These are phyloP conservation scores for Tylopilus subfusipes DNA, from an alignment of 768 basidiomycete genomes.

Conservation along the genomic window DNA sequence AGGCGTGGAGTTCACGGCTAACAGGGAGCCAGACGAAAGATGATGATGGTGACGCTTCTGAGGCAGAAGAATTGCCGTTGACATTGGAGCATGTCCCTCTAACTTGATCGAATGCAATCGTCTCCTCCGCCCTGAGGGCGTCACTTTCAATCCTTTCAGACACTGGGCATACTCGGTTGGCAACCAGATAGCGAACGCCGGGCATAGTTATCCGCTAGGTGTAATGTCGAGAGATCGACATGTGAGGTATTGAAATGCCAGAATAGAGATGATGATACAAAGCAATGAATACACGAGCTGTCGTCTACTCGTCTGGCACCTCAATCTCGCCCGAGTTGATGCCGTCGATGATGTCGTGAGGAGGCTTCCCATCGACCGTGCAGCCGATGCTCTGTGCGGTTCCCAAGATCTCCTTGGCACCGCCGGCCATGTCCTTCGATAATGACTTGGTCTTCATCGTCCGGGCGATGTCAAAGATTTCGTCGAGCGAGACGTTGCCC, in stretches of 20 bases:
- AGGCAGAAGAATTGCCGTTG: conserved; percentile 15
- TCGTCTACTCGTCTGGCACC: conserved; percentile 75
- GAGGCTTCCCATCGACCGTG: conserved; percentile 89
- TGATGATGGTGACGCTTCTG: conserved; percentile 7
- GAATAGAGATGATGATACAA: conserved; percentile 11
- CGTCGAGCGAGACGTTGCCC: conserved; percentile 91
- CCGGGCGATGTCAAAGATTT: conserved; percentile 93
- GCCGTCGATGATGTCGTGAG: conserved; percentile 89
- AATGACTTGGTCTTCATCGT: conserved; percentile 94
- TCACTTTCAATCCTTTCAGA: neutral
- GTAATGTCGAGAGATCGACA: neutral
- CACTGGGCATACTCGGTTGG: neutral
- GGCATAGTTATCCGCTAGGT: neutral
- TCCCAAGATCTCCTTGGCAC: conserved; percentile 96
- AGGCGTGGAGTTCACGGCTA: conserved; percentile 33
- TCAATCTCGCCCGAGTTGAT: conserved; percentile 84
- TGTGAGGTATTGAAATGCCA: conserved; percentile 9
- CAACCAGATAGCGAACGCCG: neutral
- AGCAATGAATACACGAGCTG: conserved; percentile 17
- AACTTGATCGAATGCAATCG: neutral
- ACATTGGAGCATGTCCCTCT: conserved; percentile 6
- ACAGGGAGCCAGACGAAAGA: conserved; percentile 7
- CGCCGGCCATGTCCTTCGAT: conserved; percentile 85
- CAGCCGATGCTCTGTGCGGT: conserved; percentile 97
- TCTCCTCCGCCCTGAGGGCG: neutral